phyloP scores from a whole-genome alignment of 805 yeast species.

The Starmerella ratchasimensis region DNA sequence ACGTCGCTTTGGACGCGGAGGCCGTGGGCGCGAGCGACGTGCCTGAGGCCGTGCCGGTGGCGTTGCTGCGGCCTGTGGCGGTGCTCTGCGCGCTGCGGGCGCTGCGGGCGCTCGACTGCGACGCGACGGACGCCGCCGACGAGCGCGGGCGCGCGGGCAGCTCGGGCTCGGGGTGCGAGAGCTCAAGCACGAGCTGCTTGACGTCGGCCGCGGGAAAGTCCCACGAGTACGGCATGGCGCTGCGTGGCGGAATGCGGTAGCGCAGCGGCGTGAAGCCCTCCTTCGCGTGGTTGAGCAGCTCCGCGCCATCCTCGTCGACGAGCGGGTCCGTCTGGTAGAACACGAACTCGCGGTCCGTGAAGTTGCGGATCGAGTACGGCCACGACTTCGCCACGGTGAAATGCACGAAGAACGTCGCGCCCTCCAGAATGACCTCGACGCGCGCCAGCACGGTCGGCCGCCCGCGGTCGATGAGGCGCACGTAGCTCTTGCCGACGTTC shows the following conservation, averaged over 20 bases:
- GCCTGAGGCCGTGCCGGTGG: neutral
- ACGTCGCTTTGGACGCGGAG: neutral
- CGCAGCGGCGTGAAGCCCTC: constrained; percentile 60
- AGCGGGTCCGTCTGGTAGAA: constrained; percentile 77
- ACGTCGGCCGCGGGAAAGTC: constrained; percentile 85
- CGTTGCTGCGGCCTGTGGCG: neutral
- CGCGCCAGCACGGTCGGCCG: constrained; percentile 48
- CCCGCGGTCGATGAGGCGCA: constrained; percentile 53
- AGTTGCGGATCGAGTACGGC: constrained; percentile 89
- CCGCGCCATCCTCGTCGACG: constrained; percentile 50
- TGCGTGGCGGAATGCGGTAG: constrained; percentile 71
- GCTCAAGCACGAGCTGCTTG: constrained; percentile 58
- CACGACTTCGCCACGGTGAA: constrained; percentile 65
- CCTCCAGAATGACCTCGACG: constrained; percentile 62
- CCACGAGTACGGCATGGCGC: constrained; percentile 98
- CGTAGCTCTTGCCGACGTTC: constrained; percentile 68
- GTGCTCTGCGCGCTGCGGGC: neutral
- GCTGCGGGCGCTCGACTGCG: neutral
- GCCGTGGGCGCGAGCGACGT: neutral
- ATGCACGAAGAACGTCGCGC: constrained; percentile 67
- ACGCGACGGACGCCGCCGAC: neutral
- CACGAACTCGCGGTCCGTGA: constrained; percentile 72
- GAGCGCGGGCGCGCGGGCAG: neutral
- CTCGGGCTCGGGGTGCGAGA: constrained; percentile 19
- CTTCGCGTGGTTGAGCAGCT: constrained; percentile 21